Percentiles rank a stretch among this genome's conserved stretches.
phyloP scores from a whole-genome alignment of 2,329 filamentous ascomycete species.

The Mycogone perniciosa region DNA sequence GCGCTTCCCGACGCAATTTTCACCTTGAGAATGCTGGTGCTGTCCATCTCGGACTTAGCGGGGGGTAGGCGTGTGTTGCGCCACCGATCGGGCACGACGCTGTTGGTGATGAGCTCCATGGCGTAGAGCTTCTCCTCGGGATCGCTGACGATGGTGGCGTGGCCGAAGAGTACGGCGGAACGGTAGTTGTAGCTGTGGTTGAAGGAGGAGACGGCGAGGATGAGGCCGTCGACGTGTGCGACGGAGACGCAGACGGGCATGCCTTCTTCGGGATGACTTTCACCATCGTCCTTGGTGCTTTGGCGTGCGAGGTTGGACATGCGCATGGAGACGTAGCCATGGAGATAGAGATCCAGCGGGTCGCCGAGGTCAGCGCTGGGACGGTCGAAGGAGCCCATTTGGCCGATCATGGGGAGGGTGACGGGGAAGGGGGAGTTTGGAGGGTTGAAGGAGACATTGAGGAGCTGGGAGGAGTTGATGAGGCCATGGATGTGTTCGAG shows the following conservation, averaged over 20 bases:
- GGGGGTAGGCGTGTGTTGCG: slow-evolving; percentile 62
- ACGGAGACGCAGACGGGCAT: slow-evolving; percentile 68
- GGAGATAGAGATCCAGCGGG: slow-evolving; percentile 70
- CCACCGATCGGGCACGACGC: slow-evolving; percentile 65
- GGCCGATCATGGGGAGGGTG: slow-evolving; percentile 78
- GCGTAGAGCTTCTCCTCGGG: slow-evolving; percentile 68
- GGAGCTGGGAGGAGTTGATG: slow-evolving; percentile 65
- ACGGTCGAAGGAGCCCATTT: slow-evolving; percentile 64
- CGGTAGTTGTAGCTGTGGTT: slow-evolving; percentile 84
- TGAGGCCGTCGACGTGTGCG: slow-evolving; percentile 70
- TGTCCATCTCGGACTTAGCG: slow-evolving; percentile 65
- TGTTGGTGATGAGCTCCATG: slow-evolving; percentile 71
- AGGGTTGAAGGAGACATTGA: slow-evolving; percentile 72
- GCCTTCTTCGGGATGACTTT: slow-evolving; percentile 32
- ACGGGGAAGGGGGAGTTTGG: slow-evolving; percentile 63
- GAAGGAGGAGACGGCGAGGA: slow-evolving; percentile 73
- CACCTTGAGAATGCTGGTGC: slow-evolving; percentile 66
- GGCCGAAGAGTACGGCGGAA: slow-evolving; percentile 70
- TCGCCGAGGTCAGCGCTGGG: slow-evolving; percentile 56
- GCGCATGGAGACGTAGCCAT: slow-evolving; percentile 76
- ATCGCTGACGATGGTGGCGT: slow-evolving; percentile 61
- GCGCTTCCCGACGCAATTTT: slow-evolving; percentile 64
- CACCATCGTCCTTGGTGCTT: not conserved
- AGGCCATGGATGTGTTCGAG: slow-evolving; percentile 67
- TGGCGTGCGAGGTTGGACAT: slow-evolving; percentile 58